Percentiles rank a stretch among this genome's conserved stretches.
These are phyloP conservation scores for Mortierella sp. DNA, from an alignment of 371 early-diverging fungal genomes.

Conservation along the genomic window DNA sequence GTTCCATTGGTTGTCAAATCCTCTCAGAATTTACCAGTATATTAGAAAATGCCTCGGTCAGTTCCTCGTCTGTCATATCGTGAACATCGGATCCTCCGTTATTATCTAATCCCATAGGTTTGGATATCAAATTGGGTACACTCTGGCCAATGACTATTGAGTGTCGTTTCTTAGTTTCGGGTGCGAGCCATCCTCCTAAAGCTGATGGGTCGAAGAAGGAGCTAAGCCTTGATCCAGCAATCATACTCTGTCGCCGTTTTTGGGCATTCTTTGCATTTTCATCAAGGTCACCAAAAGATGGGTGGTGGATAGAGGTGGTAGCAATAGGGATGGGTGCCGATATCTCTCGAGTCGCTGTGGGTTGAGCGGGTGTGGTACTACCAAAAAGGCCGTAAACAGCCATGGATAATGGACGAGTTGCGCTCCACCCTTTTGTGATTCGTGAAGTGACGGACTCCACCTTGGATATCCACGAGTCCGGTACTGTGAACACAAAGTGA, in stretches of 20 bases:
- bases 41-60: slow-evolving; percentile 35
- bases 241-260: slow-evolving; percentile 51
- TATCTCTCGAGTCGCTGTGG: slow-evolving; percentile 43
- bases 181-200: slow-evolving; percentile 47
- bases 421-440: slow-evolving; percentile 49
- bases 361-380: slow-evolving; percentile 16
- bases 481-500: slow-evolving; percentile 51
- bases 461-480: slow-evolving; percentile 54
- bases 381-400: slow-evolving; percentile 54
- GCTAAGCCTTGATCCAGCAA: slow-evolving; percentile 55
- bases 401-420: slow-evolving; percentile 52
- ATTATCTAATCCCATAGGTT: slow-evolving; percentile 21
- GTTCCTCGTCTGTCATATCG: slow-evolving; percentile 56
- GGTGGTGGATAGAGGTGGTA: slow-evolving; percentile 49
- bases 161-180: slow-evolving; percentile 37
- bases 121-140: slow-evolving; percentile 37
- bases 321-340: slow-evolving; percentile 53
- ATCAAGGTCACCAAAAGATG: slow-evolving; percentile 27
- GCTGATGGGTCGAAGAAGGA: slow-evolving; percentile 54
- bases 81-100: slow-evolving; percentile 17
- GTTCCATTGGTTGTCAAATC: background rate
- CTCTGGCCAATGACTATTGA: slow-evolving; percentile 41
- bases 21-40: slow-evolving; percentile 38
- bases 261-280: slow-evolving; percentile 27
- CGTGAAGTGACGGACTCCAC: slow-evolving; percentile 55